Base-by-base conservation (phyloP, 108 stramenopile species). In the Fragilaria crotonensis region DNA sequence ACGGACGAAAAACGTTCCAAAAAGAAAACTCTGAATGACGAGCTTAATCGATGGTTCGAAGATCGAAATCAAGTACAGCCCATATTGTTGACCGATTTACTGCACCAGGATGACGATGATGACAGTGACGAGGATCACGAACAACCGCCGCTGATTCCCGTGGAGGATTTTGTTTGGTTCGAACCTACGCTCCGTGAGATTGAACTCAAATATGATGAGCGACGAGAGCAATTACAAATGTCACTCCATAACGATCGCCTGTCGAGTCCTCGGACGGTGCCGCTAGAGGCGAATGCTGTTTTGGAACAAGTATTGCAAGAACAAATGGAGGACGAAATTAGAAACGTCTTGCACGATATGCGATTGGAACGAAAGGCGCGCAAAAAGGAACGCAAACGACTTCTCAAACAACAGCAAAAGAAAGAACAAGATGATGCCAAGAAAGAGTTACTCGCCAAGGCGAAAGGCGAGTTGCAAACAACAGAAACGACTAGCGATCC, bases 321-420 rank as follows among this genome's bases (percentile, higher is more conserved):
- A 51, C 72, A 79, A 49, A 67, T 74, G 73, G 58, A 79, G 44
- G 54, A 48, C 4, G 73, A 66, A 48, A 50, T 79, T 21, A 25
- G 54, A 25, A 68, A 72, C 48, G 63, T 54, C 31, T 54, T 78
- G 30, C 49, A 65, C 21, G 54, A 52, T 41, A 41, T 41, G 36
- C 7, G 36, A 41, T 11, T 41, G 36, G 36, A 41, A 14, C 36
- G 36, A 11, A 41, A 41, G 11, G 7, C 36, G 14, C 7, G 7
- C 14, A 41, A 11, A 7, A 41, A 41, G 36, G 14, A 41, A 41
- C 36, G 36, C 7, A 41, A 41, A 41, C 36, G 7, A 11, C 11
- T 11, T 11, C 54, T 47, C 5, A 49, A 54, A 64, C 61, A 62
- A 52, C 61, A 52, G 31, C 45, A 62, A 33, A 31, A 48, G 57